Percentiles rank a stretch among this genome's conserved stretches.
Evolutionary conservation across 202 grass and related monocot species (phyloP).

Genomic region (Carex arenaria): DNA sequence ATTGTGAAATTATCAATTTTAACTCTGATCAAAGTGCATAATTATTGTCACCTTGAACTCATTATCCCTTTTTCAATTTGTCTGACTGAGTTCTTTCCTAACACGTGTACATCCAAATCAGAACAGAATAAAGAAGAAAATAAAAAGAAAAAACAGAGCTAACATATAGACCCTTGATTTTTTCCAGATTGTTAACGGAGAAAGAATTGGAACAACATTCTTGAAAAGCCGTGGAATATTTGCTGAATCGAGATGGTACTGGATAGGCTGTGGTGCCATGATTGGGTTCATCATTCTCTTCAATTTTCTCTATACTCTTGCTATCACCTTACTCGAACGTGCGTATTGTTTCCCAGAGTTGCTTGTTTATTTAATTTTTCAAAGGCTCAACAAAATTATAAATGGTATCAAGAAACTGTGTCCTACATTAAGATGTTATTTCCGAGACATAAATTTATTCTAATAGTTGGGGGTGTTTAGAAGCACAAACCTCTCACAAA

Average conservation of each 20-base stretch:
- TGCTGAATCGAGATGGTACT: slow-evolving; percentile 78
- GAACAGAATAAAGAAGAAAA: neutral
- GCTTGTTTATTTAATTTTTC: slow-evolving; percentile 17
- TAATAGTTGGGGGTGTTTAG: too few relatives aligned
- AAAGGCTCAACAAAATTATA: neutral
- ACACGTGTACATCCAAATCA: neutral
- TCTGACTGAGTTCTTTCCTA: neutral
- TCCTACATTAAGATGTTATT: too few relatives aligned
- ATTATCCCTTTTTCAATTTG: neutral
- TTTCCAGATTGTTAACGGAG: slow-evolving; percentile 21
- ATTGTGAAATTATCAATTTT: too few relatives aligned
- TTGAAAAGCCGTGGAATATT: slow-evolving; percentile 61
- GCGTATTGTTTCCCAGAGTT: slow-evolving; percentile 29
- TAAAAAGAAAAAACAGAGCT: neutral
- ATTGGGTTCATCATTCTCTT: slow-evolving; percentile 65
- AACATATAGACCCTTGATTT: neutral
- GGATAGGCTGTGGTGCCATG: slow-evolving; percentile 75
- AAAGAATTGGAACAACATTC: slow-evolving; percentile 45
- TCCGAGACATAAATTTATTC: too few relatives aligned
- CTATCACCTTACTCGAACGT: slow-evolving; percentile 58
- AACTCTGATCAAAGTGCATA: too few relatives aligned
- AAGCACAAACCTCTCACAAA: too few relatives aligned
- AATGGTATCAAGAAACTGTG: neutral
- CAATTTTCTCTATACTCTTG: slow-evolving; percentile 60
- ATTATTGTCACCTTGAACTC: too few relatives aligned